phyloP scores from a whole-genome alignment of 352 stramenopile genomes.

The Blastocystis sp. region DNA sequence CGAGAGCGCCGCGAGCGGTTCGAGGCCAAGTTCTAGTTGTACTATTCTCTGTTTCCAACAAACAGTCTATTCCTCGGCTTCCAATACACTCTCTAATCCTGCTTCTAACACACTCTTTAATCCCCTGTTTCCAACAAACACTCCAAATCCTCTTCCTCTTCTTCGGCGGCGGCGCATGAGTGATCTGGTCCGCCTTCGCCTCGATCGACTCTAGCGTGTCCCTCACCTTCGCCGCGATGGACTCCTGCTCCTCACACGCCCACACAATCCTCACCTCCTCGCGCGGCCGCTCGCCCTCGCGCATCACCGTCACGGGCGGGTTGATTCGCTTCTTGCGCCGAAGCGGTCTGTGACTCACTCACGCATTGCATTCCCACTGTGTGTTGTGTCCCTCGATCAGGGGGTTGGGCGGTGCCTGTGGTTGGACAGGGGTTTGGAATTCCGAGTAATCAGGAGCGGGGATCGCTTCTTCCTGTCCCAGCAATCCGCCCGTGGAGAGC shows the following conservation, averaged over 20 bases:
- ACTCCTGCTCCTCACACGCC: neutral
- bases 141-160: slow-evolving; percentile 54
- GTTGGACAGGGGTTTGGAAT: neutral
- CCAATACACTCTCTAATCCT: neutral
- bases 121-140: slow-evolving; percentile 4
- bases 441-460: slow-evolving; percentile 36
- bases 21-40: slow-evolving; percentile 38
- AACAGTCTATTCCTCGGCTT: neutral
- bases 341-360: neutral
- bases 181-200: neutral
- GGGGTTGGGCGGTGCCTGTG: neutral
- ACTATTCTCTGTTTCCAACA: neutral
- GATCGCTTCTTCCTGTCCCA: slow-evolving; percentile 24
- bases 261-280: neutral
- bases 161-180: neutral
- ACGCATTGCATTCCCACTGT: neutral
- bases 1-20: slow-evolving; percentile 33
- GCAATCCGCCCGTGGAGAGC: slow-evolving; percentile 3
- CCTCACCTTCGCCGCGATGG: slow-evolving; percentile 25
- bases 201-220: slow-evolving; percentile 42
- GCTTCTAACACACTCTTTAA: neutral
- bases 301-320: neutral
- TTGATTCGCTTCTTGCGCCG: slow-evolving; percentile 14
- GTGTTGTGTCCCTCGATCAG: neutral
- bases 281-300: neutral